These are phyloP conservation scores for Trichoderma polysporum DNA, from an alignment of 2,329 filamentous ascomycete species.

Conservation along the genomic window DNA sequence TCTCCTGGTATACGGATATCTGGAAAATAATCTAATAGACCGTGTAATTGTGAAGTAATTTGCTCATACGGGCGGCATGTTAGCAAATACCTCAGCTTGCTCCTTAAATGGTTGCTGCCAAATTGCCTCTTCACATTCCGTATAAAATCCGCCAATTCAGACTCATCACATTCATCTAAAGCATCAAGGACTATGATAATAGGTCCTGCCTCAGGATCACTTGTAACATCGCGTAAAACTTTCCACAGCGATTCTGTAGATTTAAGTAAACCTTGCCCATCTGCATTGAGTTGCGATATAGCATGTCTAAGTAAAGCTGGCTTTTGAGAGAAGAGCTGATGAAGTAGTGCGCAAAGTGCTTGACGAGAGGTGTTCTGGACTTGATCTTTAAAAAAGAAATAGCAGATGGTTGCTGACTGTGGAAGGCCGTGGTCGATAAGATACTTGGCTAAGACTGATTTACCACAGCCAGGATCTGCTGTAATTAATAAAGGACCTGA, in stretches of 20 bases:
- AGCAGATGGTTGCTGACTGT: conserved; percentile 34
- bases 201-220: conserved; percentile 31
- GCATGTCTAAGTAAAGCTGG: conserved; percentile 37
- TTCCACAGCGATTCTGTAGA: conserved; percentile 33
- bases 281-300: conserved; percentile 25
- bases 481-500: conserved; percentile 37
- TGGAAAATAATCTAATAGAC: conserved; percentile 26
- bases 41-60: conserved; percentile 28
- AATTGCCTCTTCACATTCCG: neutral
- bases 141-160: conserved; percentile 27
- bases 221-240: conserved; percentile 30
- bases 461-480: conserved; percentile 42
- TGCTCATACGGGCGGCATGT: conserved; percentile 38
- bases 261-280: conserved; percentile 31
- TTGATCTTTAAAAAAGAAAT: conserved; percentile 46
- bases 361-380: conserved; percentile 37
- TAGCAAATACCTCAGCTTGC: conserved; percentile 36
- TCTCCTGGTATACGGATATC: conserved; percentile 38
- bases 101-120: neutral
- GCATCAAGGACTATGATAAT: conserved; percentile 41
- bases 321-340: conserved; percentile 38
- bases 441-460: conserved; percentile 39
- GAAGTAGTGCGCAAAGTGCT: conserved; percentile 41
- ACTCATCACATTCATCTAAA: conserved; percentile 30
- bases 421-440: conserved; percentile 33